Evolutionary conservation across 208 protist species (phyloP).

Genomic region (Leishmania aethiopica): DNA sequence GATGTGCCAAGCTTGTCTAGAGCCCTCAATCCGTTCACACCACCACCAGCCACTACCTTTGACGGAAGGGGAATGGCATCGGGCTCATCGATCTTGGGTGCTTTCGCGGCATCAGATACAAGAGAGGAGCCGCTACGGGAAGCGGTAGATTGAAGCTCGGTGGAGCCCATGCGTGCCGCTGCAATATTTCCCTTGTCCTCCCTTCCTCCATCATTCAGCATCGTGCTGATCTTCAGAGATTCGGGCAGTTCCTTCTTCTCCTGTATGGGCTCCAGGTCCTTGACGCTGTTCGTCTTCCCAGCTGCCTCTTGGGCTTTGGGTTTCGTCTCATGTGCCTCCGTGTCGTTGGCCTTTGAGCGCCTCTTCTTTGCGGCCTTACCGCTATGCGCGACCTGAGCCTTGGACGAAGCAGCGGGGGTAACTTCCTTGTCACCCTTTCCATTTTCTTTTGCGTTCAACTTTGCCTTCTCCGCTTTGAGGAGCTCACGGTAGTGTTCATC

Average conservation of each 20-base stretch:
- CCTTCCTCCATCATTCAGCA: slow-evolving; percentile 5
- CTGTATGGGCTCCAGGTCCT: slow-evolving; percentile 26
- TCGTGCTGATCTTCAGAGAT: slow-evolving; percentile 18
- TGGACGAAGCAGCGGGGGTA: not conserved
- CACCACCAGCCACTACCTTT: slow-evolving; percentile 37
- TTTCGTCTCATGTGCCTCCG: slow-evolving; percentile 2
- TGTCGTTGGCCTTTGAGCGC: slow-evolving; percentile 20
- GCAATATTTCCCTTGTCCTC: slow-evolving; percentile 14
- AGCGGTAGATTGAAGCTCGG: slow-evolving; percentile 25
- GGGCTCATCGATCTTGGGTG: slow-evolving; percentile 17
- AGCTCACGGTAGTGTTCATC: slow-evolving; percentile 94
- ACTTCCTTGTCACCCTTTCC: slow-evolving; percentile 34
- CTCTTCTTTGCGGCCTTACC: slow-evolving; percentile 27
- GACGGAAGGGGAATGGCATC: slow-evolving; percentile 19
- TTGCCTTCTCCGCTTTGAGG: slow-evolving; percentile 57
- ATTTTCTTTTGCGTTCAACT: slow-evolving; percentile 30
- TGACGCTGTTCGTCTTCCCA: slow-evolving; percentile 10
- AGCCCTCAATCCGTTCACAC: slow-evolving; percentile 36
- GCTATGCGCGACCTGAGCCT: not conserved
- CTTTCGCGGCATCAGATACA: slow-evolving; percentile 13
- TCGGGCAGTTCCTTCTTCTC: slow-evolving; percentile 29
- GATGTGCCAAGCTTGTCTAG: slow-evolving; percentile 32
- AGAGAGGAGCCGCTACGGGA: slow-evolving; percentile 24
- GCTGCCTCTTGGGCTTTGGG: slow-evolving; percentile 8
- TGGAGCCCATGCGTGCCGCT: slow-evolving; percentile 13